Conservation (phyloP, 2,329 filamentous ascomycete species). For the Fusarium paranaense region DNA sequence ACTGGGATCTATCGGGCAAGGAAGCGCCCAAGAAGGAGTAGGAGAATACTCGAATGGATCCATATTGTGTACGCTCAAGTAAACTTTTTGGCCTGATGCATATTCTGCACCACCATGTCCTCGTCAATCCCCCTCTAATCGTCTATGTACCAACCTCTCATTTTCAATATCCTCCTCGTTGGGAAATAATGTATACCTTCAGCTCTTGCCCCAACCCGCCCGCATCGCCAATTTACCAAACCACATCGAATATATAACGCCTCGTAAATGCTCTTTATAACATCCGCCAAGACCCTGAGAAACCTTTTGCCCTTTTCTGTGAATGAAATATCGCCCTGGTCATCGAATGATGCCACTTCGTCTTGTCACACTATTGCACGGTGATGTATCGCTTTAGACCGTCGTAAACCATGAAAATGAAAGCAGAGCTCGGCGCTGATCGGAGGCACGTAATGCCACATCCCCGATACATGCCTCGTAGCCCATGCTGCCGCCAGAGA, state of each 20-base stretch:
- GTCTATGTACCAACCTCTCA: constrained; percentile 12
- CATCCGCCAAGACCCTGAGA: constrained; percentile 1
- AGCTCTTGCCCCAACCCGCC: constrained; percentile 15
- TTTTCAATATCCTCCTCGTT: not conserved
- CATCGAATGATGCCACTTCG: not conserved
- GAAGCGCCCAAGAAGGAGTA: constrained; percentile 40
- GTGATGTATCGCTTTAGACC: constrained; percentile 79
- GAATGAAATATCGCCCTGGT: not conserved
- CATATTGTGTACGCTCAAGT: not conserved
- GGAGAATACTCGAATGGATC: constrained; percentile 27
- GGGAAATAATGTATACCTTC: constrained; percentile 3
- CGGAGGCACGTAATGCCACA: constrained; percentile 93
- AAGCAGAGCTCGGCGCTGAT: constrained; percentile 93
- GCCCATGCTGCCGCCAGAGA: constrained; percentile 84
- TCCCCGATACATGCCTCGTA: constrained; percentile 89
- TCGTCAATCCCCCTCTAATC: constrained; percentile 7
- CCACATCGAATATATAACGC: constrained; percentile 29
- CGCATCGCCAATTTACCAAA: not conserved
- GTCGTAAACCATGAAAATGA: constrained; percentile 97
- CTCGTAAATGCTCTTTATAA: constrained; percentile 32
- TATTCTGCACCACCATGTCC: not conserved
- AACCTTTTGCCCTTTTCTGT: constrained; percentile 12
- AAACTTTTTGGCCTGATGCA: not conserved
- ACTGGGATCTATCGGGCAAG: constrained; percentile 66
- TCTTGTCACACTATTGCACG: constrained; percentile 46